These are phyloP conservation scores for Trichoderma sp. DNA, from an alignment of 2,329 filamentous ascomycete species.

Conservation along the genomic window DNA sequence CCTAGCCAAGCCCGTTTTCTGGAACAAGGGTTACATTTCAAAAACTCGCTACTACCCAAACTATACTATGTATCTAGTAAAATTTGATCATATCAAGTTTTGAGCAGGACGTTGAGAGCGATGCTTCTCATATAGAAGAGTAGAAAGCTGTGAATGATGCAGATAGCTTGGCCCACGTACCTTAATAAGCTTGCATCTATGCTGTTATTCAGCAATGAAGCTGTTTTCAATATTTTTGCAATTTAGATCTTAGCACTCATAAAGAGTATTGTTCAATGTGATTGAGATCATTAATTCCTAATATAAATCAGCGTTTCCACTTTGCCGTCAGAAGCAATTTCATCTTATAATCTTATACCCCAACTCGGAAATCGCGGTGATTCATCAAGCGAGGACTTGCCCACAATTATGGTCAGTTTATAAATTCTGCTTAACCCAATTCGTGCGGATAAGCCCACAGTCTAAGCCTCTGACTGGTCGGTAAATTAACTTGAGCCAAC, in stretches of 20 bases:
- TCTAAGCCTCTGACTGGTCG: neutral
- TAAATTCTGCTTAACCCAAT: neutral
- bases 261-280: too few species aligned
- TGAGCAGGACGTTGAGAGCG: neutral
- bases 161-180: too few species aligned
- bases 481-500: neutral
- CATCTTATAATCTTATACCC: neutral
- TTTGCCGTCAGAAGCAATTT: neutral
- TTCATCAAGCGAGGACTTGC: neutral
- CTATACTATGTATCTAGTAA: neutral
- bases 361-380: neutral
- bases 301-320: neutral
- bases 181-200: too few species aligned
- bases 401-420: neutral
- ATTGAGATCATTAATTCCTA: neutral
- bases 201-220: too few species aligned
- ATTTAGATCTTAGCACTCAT: too few species aligned
- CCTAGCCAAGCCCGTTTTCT: neutral
- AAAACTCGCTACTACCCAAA: neutral
- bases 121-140: neutral
- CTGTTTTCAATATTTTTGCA: fast-evolving
- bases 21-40: neutral
- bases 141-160: too few species aligned
- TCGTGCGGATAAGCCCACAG: neutral
- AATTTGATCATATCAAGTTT: neutral